Conservation (phyloP, 306 rosid species). For the Sechiopsis laciniata region DNA sequence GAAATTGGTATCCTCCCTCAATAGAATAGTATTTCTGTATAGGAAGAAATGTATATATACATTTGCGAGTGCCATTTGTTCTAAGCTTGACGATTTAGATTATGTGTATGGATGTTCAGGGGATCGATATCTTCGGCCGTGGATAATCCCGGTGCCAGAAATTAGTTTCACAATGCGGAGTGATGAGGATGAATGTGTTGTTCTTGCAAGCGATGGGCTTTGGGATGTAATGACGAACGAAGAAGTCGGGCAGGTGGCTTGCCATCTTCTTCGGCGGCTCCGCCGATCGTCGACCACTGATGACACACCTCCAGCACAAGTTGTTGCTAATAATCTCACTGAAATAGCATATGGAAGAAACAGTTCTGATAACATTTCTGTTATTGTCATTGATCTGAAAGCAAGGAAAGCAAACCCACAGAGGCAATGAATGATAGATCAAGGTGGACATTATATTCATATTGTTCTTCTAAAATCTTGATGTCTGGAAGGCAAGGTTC, state of each 20-base stretch:
- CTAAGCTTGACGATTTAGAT: background rate
- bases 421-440: slow-evolving; percentile 33
- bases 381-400: slow-evolving; percentile 71
- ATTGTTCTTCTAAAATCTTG: background rate
- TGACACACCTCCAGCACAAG: slow-evolving; percentile 54
- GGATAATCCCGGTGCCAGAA: slow-evolving; percentile 85
- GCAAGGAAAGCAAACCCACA: slow-evolving; percentile 55
- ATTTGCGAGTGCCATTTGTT: background rate
- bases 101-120: slow-evolving; percentile 40
- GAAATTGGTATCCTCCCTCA: too few relatives aligned
- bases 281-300: slow-evolving; percentile 37
- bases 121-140: slow-evolving; percentile 69
- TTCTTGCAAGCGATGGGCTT: slow-evolving; percentile 80
- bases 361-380: slow-evolving; percentile 67
- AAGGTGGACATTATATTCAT: background rate
- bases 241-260: slow-evolving; percentile 72
- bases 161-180: slow-evolving; percentile 48
- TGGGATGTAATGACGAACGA: slow-evolving; percentile 85
- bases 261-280: slow-evolving; percentile 56
- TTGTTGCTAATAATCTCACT: slow-evolving; percentile 61
- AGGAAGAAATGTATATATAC: background rate
- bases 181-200: slow-evolving; percentile 69
- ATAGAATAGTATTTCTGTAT: too few relatives aligned
- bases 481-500: slow-evolving; percentile 18
- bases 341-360: slow-evolving; percentile 65